phyloP scores from a whole-genome alignment of 768 basidiomycete genomes.

The Trametes sanguinea region DNA sequence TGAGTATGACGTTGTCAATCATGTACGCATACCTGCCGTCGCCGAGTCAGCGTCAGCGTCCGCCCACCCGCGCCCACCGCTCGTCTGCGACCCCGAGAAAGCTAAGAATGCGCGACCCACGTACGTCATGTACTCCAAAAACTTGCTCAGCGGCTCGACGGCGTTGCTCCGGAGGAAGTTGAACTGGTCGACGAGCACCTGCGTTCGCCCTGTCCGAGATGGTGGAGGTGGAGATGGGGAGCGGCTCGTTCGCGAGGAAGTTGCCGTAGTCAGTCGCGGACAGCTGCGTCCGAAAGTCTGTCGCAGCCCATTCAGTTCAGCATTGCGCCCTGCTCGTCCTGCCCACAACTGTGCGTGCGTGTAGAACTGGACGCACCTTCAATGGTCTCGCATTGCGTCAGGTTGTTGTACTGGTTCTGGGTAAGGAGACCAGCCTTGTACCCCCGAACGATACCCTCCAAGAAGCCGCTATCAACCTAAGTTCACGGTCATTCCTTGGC shows the following conservation, averaged over 20 bases:
- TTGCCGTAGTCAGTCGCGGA: constrained; percentile 97
- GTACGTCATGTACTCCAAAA: constrained; percentile 97
- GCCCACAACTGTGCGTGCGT: too few relatives aligned
- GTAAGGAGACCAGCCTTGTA: constrained; percentile 93
- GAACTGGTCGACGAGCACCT: constrained; percentile 95
- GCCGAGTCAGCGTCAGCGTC: background rate
- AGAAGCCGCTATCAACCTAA: constrained; percentile 72
- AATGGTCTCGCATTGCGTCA: constrained; percentile 95
- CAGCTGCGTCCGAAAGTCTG: constrained; percentile 94
- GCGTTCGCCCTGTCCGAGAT: constrained; percentile 98
- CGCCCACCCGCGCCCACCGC: background rate
- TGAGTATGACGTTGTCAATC: constrained; percentile 98
- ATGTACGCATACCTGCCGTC: constrained; percentile 90
- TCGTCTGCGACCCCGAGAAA: background rate
- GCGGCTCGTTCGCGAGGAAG: constrained; percentile 95
- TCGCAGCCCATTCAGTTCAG: background rate
- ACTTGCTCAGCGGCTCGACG: constrained; percentile 86
- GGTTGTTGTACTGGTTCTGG: constrained; percentile 86
- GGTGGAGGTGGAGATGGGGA: constrained; percentile 89
- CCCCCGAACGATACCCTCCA: constrained; percentile 84
- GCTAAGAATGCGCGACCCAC: constrained; percentile 35
- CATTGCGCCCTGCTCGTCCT: too few relatives aligned
- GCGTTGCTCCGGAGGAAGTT: constrained; percentile 91
- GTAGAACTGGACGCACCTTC: constrained; percentile 70
- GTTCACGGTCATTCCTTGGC: constrained; percentile 20